Evolutionary conservation across 108 stramenopile species (phyloP).

Genomic region (Parietichytrium sp.): DNA sequence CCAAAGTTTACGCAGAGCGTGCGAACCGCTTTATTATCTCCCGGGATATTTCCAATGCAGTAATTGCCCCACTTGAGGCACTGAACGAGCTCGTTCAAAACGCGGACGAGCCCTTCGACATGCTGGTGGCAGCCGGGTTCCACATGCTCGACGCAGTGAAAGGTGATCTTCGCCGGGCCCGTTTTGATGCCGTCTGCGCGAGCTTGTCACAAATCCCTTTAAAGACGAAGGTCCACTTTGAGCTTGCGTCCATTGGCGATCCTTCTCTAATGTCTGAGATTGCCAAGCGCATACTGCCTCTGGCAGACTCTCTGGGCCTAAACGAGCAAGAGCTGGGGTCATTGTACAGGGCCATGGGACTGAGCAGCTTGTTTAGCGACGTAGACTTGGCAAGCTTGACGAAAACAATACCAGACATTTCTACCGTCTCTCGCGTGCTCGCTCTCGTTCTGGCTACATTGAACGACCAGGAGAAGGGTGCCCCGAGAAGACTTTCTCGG

Average conservation of each 20-base stretch:
- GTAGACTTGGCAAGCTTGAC: neutral
- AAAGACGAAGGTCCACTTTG: slow-evolving; percentile 4
- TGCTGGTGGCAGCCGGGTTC: neutral
- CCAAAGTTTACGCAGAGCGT: too few relatives aligned
- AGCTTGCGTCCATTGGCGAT: neutral
- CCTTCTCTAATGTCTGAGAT: neutral
- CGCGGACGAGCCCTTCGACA: slow-evolving; percentile 2
- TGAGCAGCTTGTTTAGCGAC: too few relatives aligned
- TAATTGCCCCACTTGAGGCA: neutral
- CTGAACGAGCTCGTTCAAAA: neutral
- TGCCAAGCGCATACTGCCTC: neutral
- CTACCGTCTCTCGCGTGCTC: neutral
- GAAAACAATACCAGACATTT: neutral
- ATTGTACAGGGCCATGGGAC: neutral
- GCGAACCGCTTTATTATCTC: slow-evolving; percentile 19
- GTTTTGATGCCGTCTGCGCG: neutral
- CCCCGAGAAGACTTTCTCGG: neutral
- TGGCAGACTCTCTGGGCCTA: slow-evolving; percentile 10
- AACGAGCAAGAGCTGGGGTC: slow-evolving; percentile 11
- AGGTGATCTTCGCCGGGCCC: neutral
- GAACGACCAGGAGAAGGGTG: too few relatives aligned
- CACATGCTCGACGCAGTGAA: slow-evolving; percentile 38
- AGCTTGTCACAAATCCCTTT: neutral
- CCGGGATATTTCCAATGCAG: slow-evolving; percentile 15
- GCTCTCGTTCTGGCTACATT: neutral